Evolutionary conservation across 371 early-diverging fungal genomes (phyloP).

Genomic region (Smittium mucronatum): DNA sequence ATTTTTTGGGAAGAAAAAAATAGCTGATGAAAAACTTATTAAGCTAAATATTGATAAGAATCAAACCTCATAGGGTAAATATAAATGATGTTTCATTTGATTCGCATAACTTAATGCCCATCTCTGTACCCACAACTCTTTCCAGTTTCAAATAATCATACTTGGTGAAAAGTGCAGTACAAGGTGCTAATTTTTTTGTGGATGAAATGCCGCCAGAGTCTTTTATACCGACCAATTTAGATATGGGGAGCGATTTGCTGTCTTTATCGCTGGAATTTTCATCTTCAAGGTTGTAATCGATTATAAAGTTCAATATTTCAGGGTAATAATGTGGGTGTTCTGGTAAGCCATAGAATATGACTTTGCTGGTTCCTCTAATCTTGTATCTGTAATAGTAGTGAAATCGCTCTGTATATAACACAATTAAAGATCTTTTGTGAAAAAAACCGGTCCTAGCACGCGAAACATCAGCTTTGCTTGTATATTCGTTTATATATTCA

Average conservation of each 20-base stretch:
- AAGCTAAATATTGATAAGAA: neutral
- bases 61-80: neutral
- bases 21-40: neutral
- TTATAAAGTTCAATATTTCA: constrained; percentile 61
- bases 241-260: neutral
- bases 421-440: constrained; percentile 56
- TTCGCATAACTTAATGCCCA: constrained; percentile 47
- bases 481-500: constrained; percentile 41
- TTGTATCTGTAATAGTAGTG: constrained; percentile 85
- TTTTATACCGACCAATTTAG: constrained; percentile 8
- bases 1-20: neutral
- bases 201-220: neutral
- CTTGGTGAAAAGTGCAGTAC: constrained; percentile 59
- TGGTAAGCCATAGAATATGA: constrained; percentile 84
- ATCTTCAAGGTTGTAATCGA: constrained; percentile 32
- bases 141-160: constrained; percentile 79
- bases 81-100: neutral
- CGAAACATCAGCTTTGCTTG: constrained; percentile 43
- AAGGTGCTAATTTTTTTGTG: constrained; percentile 33
- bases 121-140: constrained; percentile 71
- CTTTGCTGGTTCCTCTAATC: constrained; percentile 68
- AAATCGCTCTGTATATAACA: constrained; percentile 83
- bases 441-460: constrained; percentile 65
- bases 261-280: neutral
- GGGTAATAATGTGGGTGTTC: constrained; percentile 75